A percentile compares a stretch with the other conserved stretches of the same genome.
These are phyloP conservation scores for Dictyostelium purpureum DNA, from an alignment of 78 protist genomes.

Conservation along the genomic window DNA sequence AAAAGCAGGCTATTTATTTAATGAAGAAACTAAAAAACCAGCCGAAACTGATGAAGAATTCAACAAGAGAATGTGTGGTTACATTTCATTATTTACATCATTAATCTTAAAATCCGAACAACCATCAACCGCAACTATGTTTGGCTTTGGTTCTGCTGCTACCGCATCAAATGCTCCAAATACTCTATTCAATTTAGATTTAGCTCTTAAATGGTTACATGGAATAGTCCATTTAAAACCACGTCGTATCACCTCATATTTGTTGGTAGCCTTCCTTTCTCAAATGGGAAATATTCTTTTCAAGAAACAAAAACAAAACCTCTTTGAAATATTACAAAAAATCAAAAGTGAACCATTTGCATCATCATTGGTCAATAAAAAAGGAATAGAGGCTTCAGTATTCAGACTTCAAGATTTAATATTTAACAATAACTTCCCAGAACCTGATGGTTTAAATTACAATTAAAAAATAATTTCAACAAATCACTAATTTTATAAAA, in stretches of 20 bases:
- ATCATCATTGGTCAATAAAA: too few relatives aligned
- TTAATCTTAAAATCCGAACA: not conserved
- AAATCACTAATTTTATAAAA: too few relatives aligned
- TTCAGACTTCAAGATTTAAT: too few relatives aligned
- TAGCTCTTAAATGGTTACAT: not conserved
- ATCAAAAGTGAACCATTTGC: too few relatives aligned
- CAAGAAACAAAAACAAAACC: not conserved
- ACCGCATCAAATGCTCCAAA: not conserved
- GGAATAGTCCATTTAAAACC: not conserved
- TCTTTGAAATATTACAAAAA: too few relatives aligned
- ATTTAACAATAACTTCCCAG: too few relatives aligned
- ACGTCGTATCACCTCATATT: not conserved
- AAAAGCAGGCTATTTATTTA: not conserved
- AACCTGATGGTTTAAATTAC: too few relatives aligned
- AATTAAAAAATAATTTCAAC: too few relatives aligned
- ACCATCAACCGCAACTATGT: not conserved
- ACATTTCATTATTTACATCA: not conserved
- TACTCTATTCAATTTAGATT: not conserved
- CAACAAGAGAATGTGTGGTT: not conserved
- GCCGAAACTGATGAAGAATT: slow-evolving; percentile 1
- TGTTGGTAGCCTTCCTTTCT: not conserved
- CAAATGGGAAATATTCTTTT: not conserved
- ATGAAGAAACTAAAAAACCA: not conserved
- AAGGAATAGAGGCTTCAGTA: too few relatives aligned
- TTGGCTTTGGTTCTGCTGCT: not conserved